Conservation (phyloP, 352 stramenopile species). For the Globisporangium canariense region DNA sequence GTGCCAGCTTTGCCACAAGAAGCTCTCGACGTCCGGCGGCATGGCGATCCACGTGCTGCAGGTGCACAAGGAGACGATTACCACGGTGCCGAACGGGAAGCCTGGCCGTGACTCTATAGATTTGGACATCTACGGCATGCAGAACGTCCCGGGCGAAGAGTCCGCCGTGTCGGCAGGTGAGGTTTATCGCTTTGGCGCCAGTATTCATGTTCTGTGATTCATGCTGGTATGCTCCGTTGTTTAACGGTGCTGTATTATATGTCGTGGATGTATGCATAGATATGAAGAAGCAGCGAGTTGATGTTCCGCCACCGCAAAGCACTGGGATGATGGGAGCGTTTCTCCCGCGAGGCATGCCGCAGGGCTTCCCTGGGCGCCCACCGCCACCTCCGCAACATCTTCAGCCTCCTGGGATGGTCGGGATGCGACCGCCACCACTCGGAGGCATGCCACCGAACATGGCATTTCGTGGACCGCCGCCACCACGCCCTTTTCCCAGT, state of each 20-base stretch:
- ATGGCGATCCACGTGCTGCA: slow-evolving; percentile 88
- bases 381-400: slow-evolving; percentile 45
- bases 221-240: neutral
- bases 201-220: neutral
- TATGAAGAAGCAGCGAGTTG: slow-evolving; percentile 49
- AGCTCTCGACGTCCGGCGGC: slow-evolving; percentile 86
- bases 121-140: slow-evolving; percentile 89
- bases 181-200: slow-evolving; percentile 11
- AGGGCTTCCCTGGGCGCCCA: slow-evolving; percentile 40
- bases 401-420: slow-evolving; percentile 42
- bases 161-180: slow-evolving; percentile 16
- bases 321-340: slow-evolving; percentile 35
- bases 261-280: neutral
- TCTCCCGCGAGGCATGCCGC: slow-evolving; percentile 36
- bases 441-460: slow-evolving; percentile 11
- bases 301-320: slow-evolving; percentile 15
- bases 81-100: slow-evolving; percentile 84
- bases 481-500: slow-evolving; percentile 29
- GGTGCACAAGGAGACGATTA: slow-evolving; percentile 86
- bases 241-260: neutral
- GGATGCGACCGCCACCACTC: slow-evolving; percentile 47
- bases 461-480: slow-evolving; percentile 25
- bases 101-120: slow-evolving; percentile 74
- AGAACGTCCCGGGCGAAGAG: slow-evolving; percentile 66
- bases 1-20: slow-evolving; percentile 89